phyloP scores from a whole-genome alignment of 1,284 basidiomycete species.

The Trichosporon sp. region DNA sequence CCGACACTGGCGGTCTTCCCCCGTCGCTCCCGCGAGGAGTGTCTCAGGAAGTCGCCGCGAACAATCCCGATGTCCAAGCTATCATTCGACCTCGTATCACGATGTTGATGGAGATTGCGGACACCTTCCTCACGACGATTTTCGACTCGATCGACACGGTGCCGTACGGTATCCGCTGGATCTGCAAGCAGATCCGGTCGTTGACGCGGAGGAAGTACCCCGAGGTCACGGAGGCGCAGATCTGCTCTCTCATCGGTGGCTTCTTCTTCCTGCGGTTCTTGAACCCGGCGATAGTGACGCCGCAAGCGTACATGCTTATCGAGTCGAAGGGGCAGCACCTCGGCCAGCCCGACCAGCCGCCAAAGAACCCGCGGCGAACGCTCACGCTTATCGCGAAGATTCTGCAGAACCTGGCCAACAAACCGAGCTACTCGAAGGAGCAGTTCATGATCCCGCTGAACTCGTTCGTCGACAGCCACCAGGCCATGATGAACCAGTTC shows the following conservation, averaged over 20 bases:
- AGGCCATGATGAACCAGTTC: slow-evolving; percentile 93
- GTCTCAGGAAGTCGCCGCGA: slow-evolving; percentile 83
- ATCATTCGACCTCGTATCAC: slow-evolving; percentile 93
- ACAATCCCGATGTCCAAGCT: slow-evolving; percentile 90
- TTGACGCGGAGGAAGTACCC: slow-evolving; percentile 97
- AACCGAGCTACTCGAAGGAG: slow-evolving; percentile 96
- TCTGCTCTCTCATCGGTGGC: slow-evolving; percentile 96
- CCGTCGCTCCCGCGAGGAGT: slow-evolving; percentile 86
- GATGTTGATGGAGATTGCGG: slow-evolving; percentile 99
- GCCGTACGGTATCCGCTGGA: slow-evolving; percentile 98
- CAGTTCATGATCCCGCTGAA: slow-evolving; percentile 98
- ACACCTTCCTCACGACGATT: slow-evolving; percentile 94
- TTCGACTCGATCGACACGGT: slow-evolving; percentile 96
- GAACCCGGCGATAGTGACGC: slow-evolving; percentile 99
- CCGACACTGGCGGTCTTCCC: slow-evolving; percentile 86
- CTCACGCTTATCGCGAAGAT: slow-evolving; percentile 98
- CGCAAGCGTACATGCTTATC: slow-evolving; percentile 99
- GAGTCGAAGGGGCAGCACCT: slow-evolving; percentile 55
- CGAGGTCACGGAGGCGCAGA: slow-evolving; percentile 92
- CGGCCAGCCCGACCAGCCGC: slow-evolving; percentile 58
- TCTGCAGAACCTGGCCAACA: slow-evolving; percentile 98
- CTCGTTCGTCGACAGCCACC: slow-evolving; percentile 98
- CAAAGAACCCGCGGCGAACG: slow-evolving; percentile 92
- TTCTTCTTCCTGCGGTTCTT: slow-evolving; percentile 99
- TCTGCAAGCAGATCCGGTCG: slow-evolving; percentile 97